phyloP scores from a whole-genome alignment of 108 stramenopile genomes.

The Pseudonitzschia pungens region DNA sequence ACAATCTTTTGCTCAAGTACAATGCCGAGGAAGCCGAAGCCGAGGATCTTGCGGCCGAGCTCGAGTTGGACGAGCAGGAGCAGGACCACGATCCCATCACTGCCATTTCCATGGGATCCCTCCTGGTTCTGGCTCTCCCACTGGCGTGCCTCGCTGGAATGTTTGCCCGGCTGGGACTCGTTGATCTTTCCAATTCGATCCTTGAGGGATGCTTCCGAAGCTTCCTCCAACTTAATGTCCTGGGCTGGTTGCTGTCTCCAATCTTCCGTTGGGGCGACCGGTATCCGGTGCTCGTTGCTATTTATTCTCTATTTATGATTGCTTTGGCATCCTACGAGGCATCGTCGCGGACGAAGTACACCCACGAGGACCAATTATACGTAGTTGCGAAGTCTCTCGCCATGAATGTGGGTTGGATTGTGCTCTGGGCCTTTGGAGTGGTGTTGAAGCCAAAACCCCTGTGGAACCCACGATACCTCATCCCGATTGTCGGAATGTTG shows the following conservation, averaged over 20 bases:
- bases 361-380: constrained; percentile 43
- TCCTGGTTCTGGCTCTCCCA: not conserved
- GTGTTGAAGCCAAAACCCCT: constrained; percentile 53
- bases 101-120: not conserved
- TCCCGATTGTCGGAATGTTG: constrained; percentile 81
- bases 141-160: not conserved
- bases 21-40: not conserved
- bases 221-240: constrained; percentile 61
- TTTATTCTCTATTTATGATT: constrained; percentile 46
- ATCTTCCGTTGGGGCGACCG: constrained; percentile 47
- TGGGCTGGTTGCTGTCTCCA: constrained; percentile 69
- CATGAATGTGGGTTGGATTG: constrained; percentile 38
- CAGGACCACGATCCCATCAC: not conserved
- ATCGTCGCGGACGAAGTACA: constrained; percentile 51
- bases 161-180: not conserved
- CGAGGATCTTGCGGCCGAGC: not conserved
- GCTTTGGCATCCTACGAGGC: constrained; percentile 59
- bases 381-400: constrained; percentile 46
- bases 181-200: constrained; percentile 1
- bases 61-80: not conserved
- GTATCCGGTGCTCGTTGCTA: not conserved
- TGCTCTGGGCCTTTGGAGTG: constrained; percentile 48
- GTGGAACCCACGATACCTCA: constrained; percentile 72
- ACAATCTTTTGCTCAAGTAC: too few relatives aligned
- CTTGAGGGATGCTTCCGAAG: constrained; percentile 31